These are phyloP conservation scores for Globisporangium apiculatum DNA, from an alignment of 352 stramenopile species.

Conservation along the genomic window DNA sequence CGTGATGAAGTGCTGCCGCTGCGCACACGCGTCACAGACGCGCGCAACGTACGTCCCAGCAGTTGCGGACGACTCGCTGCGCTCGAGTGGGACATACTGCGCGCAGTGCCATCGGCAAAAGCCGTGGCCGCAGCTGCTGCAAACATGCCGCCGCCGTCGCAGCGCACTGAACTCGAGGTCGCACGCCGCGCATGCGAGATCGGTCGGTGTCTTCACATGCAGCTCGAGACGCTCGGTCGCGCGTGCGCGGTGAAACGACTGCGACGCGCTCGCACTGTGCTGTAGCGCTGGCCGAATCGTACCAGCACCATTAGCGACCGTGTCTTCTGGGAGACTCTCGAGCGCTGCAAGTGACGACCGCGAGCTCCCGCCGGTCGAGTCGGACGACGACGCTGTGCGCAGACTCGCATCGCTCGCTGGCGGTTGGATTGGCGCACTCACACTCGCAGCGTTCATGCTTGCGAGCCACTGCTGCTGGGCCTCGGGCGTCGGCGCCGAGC, in stretches of 20 bases:
- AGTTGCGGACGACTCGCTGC: not conserved
- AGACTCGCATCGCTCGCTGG: not conserved
- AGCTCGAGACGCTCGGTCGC: slow-evolving; percentile 6
- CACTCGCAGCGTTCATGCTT: slow-evolving; percentile 8
- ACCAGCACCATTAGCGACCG: no score
- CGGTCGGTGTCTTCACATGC: not conserved
- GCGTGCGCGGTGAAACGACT: slow-evolving; percentile 7
- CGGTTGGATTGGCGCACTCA: not conserved
- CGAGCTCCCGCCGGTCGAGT: slow-evolving; percentile 3
- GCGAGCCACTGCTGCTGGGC: slow-evolving; percentile 24
- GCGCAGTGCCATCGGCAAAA: slow-evolving; percentile 29
- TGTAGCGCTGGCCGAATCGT: no score
- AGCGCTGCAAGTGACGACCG: slow-evolving; percentile 1
- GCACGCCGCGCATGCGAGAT: slow-evolving; percentile 14
- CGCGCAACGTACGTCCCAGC: slow-evolving; percentile 2
- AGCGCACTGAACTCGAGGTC: slow-evolving; percentile 18
- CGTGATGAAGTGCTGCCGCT: slow-evolving; percentile 25
- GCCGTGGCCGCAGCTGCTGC: slow-evolving; percentile 15
- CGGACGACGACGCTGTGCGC: not conserved
- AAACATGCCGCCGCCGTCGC: slow-evolving; percentile 12
- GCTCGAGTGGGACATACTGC: slow-evolving; percentile 10
- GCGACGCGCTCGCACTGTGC: not conserved
- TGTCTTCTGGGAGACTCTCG: not conserved
- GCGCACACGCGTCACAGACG: slow-evolving; percentile 20
- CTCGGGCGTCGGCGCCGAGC: slow-evolving; percentile 16